Percentiles rank a stretch among this genome's conserved stretches.
Conservation (phyloP, 768 basidiomycete genomes). For the Lepiota venenata region DNA sequence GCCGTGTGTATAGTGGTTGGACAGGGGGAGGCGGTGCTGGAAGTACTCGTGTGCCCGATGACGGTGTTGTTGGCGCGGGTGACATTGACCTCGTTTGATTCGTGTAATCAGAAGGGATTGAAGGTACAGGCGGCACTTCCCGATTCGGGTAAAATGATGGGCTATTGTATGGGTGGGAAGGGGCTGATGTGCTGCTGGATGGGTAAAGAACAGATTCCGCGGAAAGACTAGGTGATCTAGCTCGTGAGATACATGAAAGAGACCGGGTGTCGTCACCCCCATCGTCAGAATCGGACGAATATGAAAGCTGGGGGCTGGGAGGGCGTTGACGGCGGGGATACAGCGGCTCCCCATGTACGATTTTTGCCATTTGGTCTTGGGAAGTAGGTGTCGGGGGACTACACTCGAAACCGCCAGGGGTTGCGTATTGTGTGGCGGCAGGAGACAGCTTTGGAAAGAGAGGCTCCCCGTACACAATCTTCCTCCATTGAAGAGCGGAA, state of each 20-base stretch:
- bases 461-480: conserved; percentile 57
- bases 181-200: conserved; percentile 35
- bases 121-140: conserved; percentile 32
- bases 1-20: neutral
- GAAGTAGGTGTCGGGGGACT: conserved; percentile 35
- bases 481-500: conserved; percentile 45
- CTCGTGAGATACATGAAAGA: conserved; percentile 15
- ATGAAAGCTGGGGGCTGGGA: conserved; percentile 12
- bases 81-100: neutral
- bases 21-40: conserved; percentile 7
- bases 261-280: conserved; percentile 30
- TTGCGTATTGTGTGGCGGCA: conserved; percentile 16
- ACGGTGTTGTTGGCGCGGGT: neutral
- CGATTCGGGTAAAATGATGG: conserved; percentile 35
- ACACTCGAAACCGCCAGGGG: conserved; percentile 17
- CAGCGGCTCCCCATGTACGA: conserved; percentile 9
- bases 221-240: conserved; percentile 39
- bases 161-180: conserved; percentile 42
- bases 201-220: conserved; percentile 47
- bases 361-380: conserved; percentile 4
- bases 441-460: conserved; percentile 40
- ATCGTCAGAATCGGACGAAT: conserved; percentile 26
- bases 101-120: conserved; percentile 27
- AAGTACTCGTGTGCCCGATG: neutral
- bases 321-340: conserved; percentile 22